Base-by-base conservation (phyloP, 164 flowering plant genomes). In the Echeveria elegans region DNA sequence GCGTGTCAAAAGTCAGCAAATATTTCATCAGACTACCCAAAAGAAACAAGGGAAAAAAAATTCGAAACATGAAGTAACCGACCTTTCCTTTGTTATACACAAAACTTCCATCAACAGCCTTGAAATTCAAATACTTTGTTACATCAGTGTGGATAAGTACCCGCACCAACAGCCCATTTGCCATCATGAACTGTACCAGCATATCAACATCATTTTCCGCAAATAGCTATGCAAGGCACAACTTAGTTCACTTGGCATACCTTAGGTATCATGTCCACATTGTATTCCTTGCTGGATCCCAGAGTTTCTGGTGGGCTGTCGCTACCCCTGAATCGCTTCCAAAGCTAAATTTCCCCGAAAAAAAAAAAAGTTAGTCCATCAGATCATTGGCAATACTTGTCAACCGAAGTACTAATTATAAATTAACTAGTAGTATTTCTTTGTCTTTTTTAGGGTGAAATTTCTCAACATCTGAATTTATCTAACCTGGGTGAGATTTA, bases 401-500 rank as follows among this genome's bases (percentile, higher is more conserved):
- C 1, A 36, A 1, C 6, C 9, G 38, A 6, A 36, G 0, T 1
- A 0, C 38, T 5, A 36, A 36, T 0, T 36, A 36, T n/a, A n/a
- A n/a, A 36, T 1, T 10, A 5, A 36, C 38, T 5, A 36, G 9
- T 36, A 5, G 38, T 36, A 36, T 36, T 36, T 36, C 9, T 5
- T 5, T 36, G 6, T 36, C 9, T 36, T 36, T 1, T 36, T 36
- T n/a, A n/a, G n/a, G n/a, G n/a, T n/a, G n/a, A 34, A 3, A 34
- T 3, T 34, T 34, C 37, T 34, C 7, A 34, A 34, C 3, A 34
- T 34, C 37, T 34, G 37, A 34, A 34, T 3, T 34, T 34, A 7
- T 34, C 45, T 40, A n/a, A 40, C 45, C 45, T 40, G 45, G 0
- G 45, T 40, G 11, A 40, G 86, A 78, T 77, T 85, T 21, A 89